Conservation (phyloP, 805 yeast genomes). For the Gaillardinia entomophila region DNA sequence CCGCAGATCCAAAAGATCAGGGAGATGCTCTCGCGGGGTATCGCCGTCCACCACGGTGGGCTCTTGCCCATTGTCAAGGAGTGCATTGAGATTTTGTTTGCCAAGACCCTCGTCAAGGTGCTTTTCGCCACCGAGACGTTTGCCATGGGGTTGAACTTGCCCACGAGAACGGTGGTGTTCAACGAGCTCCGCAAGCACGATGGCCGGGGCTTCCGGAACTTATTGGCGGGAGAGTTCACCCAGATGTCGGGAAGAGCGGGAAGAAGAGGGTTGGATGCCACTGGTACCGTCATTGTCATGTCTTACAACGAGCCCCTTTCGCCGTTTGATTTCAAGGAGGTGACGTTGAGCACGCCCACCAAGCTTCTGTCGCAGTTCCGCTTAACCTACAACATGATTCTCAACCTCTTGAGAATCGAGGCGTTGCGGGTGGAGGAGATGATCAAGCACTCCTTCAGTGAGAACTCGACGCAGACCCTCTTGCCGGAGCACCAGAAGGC, state of each 20-base stretch:
- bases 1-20: constrained; percentile 86
- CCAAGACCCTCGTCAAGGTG: constrained; percentile 80
- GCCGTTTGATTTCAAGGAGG: constrained; percentile 61
- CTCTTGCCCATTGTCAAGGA: constrained; percentile 89
- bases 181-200: constrained; percentile 84
- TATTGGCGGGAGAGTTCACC: constrained; percentile 94
- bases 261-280: constrained; percentile 88
- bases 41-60: constrained; percentile 96
- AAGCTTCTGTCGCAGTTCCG: constrained; percentile 89
- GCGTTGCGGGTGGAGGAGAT: constrained; percentile 96
- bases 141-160: constrained; percentile 97
- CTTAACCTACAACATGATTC: constrained; percentile 91
- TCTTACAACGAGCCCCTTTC: constrained; percentile 63
- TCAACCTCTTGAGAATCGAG: constrained; percentile 86
- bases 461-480: constrained; percentile 77
- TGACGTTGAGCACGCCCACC: constrained; percentile 84
- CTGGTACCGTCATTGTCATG: constrained; percentile 94
- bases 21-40: constrained; percentile 81
- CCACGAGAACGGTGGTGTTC: constrained; percentile 94
- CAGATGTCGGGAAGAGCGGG: constrained; percentile 99
- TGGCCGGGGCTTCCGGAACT: constrained; percentile 73
- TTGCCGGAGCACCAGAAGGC: constrained; percentile 79
- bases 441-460: constrained; percentile 94
- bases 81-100: constrained; percentile 84
- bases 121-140: constrained; percentile 96